Conservation (phyloP, 768 basidiomycete genomes). For the Fistulinella prunicolor region DNA sequence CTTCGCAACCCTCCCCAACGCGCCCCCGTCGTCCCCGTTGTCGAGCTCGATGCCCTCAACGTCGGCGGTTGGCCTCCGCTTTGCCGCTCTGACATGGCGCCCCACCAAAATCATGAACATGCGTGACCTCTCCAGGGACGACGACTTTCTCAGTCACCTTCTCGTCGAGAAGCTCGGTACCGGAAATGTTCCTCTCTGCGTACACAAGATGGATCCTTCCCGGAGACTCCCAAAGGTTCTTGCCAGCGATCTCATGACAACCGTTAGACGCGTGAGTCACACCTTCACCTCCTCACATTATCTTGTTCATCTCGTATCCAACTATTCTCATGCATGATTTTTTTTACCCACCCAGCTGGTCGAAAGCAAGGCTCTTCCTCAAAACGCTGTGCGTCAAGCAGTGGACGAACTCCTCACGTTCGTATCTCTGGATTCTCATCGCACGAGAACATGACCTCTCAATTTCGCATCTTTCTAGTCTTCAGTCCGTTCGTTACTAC, state of each 20-base stretch:
- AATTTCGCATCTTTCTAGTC: constrained; percentile 40
- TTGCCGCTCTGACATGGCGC: constrained; percentile 55
- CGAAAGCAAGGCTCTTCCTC: constrained; percentile 49
- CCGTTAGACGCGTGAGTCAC: constrained; percentile 71
- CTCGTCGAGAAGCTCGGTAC: constrained; percentile 88
- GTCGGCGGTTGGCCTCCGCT: constrained; percentile 24
- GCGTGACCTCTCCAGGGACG: constrained; percentile 85
- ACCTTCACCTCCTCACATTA: constrained; percentile 26
- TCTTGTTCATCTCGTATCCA: constrained; percentile 22
- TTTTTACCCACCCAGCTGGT: constrained; percentile 48
- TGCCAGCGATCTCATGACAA: constrained; percentile 61
- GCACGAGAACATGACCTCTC: constrained; percentile 15
- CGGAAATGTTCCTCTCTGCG: constrained; percentile 71
- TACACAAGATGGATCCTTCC: constrained; percentile 87
- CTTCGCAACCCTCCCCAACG: constrained; percentile 9
- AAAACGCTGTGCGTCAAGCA: constrained; percentile 61
- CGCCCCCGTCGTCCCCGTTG: constrained; percentile 24
- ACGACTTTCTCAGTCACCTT: constrained; percentile 87
- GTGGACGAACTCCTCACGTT: constrained; percentile 79
- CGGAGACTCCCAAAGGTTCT: constrained; percentile 76
- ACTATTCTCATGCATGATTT: constrained; percentile 24
- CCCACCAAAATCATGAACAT: constrained; percentile 90
- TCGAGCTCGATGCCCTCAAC: constrained; percentile 34
- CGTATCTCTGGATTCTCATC: constrained; percentile 33
- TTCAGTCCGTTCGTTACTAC: constrained; percentile 74